Evolutionary conservation across 768 basidiomycete species (phyloP), one percentile per base, ranked within the genome.

Genomic region (Trametes coccinea): DNA sequence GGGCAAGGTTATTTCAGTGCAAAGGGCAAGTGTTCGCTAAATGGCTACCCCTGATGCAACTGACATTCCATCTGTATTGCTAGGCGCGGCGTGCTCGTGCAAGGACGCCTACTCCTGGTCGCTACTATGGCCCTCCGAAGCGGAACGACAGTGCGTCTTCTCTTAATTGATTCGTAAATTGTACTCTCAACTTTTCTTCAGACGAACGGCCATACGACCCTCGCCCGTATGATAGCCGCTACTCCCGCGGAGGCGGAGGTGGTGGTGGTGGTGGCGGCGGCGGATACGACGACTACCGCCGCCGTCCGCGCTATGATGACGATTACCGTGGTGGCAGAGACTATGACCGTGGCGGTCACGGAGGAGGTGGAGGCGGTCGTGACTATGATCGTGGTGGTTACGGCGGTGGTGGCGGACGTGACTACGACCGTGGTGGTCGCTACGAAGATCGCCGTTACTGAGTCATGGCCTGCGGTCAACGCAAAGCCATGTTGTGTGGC

Each of bases 51-150:
- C 13, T 10, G 7, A 11, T 7, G 0, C 17, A 1, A 0, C n/a
- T 53, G 33, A 29, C 53, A 8, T 41, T 62, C 67, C 13, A 56
- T 37, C 5, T 55, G 22, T 22, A 22, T 22, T 22, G 22, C 52
- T 17, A 93, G 92, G 93, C 93, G 65, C 90, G 93, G 53, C 89
- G 93, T 66, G 93, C 90, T 58, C 88, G 93, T 63, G 93, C 93
- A 16, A 82, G 93, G 65, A 92, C 93, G 11, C 91, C 96, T 2
- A 99, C 96, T 5, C 96, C 96, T 3, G 96, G 96, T 30, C 79
- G 90, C 55, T 99, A 99, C 82, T 93, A 92, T 64, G 95, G 94
- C 0, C 93, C 94, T 49, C 92, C 94, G 46, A 94, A 95, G 77
- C 83, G 91, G 41, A 76, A 79, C 61, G 87, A 89, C 63, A 73